phyloP scores from a whole-genome alignment of 2,329 filamentous ascomycete genomes.

The Akanthomyces uredinophilus region DNA sequence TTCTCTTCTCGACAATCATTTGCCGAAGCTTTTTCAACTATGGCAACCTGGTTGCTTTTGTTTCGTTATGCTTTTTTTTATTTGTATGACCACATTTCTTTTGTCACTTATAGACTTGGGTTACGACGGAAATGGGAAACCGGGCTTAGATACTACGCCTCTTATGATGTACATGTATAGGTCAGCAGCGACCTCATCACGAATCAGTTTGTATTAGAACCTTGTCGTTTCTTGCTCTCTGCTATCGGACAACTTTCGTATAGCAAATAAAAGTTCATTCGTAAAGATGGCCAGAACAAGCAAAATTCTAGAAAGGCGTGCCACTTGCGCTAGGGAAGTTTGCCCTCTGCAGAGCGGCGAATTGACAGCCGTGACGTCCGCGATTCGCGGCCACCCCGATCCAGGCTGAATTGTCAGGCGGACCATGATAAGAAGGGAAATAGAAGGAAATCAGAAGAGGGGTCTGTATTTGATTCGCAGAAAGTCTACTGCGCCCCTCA shows the following conservation, averaged over 20 bases:
- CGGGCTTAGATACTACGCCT: conserved; percentile 13
- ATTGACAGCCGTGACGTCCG: background rate
- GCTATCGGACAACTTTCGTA: background rate
- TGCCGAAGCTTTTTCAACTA: background rate
- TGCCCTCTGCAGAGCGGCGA: background rate
- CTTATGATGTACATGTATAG: conserved; percentile 10
- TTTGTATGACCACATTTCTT: conserved; percentile 1
- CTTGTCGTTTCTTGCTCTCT: background rate
- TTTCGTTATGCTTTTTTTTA: conserved; percentile 2
- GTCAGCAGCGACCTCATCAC: background rate
- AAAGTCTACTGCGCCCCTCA: background rate
- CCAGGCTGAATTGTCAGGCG: conserved; percentile 5
- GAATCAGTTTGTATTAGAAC: background rate
- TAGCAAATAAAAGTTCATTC: background rate
- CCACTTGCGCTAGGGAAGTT: background rate
- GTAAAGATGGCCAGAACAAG: background rate
- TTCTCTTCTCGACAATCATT: background rate
- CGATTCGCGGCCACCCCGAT: conserved; percentile 1
- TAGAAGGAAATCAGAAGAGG: background rate
- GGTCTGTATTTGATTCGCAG: background rate
- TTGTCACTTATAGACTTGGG: conserved; percentile 7
- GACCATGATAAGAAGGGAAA: background rate
- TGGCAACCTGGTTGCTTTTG: conserved; percentile 5
- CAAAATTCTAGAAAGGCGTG: background rate
- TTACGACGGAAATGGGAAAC: conserved; percentile 5